Conservation (phyloP, 2,329 filamentous ascomycete genomes). For the Xylaria arbuscula region DNA sequence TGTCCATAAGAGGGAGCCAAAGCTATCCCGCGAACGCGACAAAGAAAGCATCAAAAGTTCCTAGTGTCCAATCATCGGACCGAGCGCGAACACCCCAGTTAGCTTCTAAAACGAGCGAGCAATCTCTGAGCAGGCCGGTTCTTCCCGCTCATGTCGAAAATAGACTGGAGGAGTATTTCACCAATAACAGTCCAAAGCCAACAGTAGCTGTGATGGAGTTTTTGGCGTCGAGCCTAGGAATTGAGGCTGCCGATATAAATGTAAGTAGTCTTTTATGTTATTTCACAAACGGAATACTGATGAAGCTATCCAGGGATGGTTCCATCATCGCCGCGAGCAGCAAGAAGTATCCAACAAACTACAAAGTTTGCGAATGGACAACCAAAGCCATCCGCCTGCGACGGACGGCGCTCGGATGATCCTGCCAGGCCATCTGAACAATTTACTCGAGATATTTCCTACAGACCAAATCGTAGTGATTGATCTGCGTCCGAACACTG, state of each 20-base stretch:
- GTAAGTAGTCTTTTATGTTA: constrained; percentile 47
- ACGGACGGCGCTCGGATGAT: constrained; percentile 59
- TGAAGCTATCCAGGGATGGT: constrained; percentile 56
- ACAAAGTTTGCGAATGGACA: constrained; percentile 57
- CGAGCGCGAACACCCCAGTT: constrained; percentile 44
- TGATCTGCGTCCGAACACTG: constrained; percentile 60
- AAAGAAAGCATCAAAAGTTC: constrained; percentile 14
- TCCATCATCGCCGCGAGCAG: constrained; percentile 63
- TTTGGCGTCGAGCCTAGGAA: constrained; percentile 65
- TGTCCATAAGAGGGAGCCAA: constrained; percentile 1
- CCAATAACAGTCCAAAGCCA: constrained; percentile 57
- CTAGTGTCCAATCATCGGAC: constrained; percentile 29
- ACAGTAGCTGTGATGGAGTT: constrained; percentile 63
- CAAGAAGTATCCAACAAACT: constrained; percentile 59
- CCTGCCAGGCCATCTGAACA: constrained; percentile 62
- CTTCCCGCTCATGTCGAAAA: constrained; percentile 62
- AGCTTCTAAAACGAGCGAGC: constrained; percentile 56
- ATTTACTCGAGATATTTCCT: constrained; percentile 62
- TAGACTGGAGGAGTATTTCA: constrained; percentile 66
- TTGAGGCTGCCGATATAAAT: constrained; percentile 63
- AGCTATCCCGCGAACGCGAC: neutral
- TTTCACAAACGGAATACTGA: constrained; percentile 33
- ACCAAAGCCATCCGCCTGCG: constrained; percentile 45
- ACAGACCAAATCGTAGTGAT: constrained; percentile 60
- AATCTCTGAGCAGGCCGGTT: constrained; percentile 58